These are phyloP conservation scores for Dimocarpus longan DNA, from an alignment of 345 rosid genomes.

Conservation along the genomic window DNA sequence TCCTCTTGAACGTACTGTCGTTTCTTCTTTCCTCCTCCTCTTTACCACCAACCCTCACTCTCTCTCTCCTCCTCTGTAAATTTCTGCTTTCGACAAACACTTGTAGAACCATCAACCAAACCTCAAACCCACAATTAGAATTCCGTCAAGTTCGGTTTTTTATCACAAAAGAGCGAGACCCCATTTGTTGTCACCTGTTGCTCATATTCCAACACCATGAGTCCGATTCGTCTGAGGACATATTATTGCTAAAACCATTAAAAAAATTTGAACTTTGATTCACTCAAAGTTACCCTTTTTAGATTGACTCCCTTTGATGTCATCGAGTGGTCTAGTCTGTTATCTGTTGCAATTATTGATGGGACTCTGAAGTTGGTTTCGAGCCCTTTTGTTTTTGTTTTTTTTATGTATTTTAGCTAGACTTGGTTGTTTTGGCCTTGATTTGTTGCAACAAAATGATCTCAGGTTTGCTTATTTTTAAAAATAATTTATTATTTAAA, in stretches of 20 bases:
- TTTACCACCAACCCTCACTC: no score
- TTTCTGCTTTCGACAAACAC: constrained; percentile 57
- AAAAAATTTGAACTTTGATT: constrained; percentile 41
- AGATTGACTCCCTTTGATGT: constrained; percentile 51
- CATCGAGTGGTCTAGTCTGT: constrained; percentile 53
- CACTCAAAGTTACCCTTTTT: constrained; percentile 40
- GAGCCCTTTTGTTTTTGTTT: constrained; percentile 83
- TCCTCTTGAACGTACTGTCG: no score
- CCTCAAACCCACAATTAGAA: constrained; percentile 24
- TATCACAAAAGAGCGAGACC: constrained; percentile 22
- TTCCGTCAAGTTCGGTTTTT: constrained; percentile 22
- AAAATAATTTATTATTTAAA: no score
- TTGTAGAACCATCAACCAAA: constrained; percentile 26
- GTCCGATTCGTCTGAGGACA: constrained; percentile 37
- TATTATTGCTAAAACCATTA: constrained; percentile 42
- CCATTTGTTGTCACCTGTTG: constrained; percentile 43
- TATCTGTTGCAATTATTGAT: constrained; percentile 57
- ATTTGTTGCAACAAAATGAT: constrained; percentile 44
- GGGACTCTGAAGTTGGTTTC: constrained; percentile 49
- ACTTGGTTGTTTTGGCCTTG: constrained; percentile 96
- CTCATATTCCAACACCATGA: constrained; percentile 51
- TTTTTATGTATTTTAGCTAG: constrained; percentile 95
- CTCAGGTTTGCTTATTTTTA: no score
- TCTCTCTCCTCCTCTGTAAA: no score
- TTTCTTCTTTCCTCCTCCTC: no score